These are phyloP conservation scores for Sphaceloma murrayae DNA, from an alignment of 2,329 filamentous ascomycete species.

Conservation along the genomic window DNA sequence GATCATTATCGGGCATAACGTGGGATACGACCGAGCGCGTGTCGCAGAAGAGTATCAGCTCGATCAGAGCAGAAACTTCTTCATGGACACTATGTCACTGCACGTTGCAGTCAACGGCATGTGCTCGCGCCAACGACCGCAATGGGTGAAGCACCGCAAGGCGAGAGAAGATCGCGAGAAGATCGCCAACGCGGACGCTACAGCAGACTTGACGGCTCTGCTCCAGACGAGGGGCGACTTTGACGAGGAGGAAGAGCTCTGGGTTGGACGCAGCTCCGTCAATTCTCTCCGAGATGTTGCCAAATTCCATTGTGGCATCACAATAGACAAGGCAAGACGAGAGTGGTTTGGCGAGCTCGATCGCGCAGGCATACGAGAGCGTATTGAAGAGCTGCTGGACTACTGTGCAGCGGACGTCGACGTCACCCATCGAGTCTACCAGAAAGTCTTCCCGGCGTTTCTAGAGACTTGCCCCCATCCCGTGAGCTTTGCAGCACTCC, in stretches of 20 bases:
- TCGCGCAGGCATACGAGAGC: conserved; percentile 56
- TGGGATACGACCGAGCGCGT: conserved; percentile 86
- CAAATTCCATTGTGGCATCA: conserved; percentile 86
- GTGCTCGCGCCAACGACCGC: conserved; percentile 92
- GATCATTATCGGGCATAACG: conserved; percentile 85
- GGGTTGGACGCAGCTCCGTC: conserved; percentile 88
- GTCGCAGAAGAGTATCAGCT: conserved; percentile 83
- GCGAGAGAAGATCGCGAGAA: conserved; percentile 74
- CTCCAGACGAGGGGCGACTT: conserved; percentile 54
- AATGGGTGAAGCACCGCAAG: conserved; percentile 96
- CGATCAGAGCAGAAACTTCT: conserved; percentile 71
- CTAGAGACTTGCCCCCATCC: conserved; percentile 86
- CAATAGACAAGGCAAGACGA: conserved; percentile 79
- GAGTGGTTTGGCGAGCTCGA: conserved; percentile 80
- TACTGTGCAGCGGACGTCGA: conserved; percentile 94
- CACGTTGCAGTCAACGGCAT: conserved; percentile 98
- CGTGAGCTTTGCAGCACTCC: conserved; percentile 87
- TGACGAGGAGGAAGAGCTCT: conserved; percentile 78
- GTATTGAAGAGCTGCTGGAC: conserved; percentile 73
- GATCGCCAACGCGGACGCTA: conserved; percentile 61
- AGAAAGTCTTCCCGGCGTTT: conserved; percentile 85
- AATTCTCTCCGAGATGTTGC: conserved; percentile 94
- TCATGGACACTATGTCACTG: conserved; percentile 94
- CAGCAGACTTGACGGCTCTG: conserved; percentile 59
- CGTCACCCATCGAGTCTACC: conserved; percentile 88